Evolutionary conservation across 2,329 filamentous ascomycete species (phyloP).

Genomic region (Botrytis deweyae): DNA sequence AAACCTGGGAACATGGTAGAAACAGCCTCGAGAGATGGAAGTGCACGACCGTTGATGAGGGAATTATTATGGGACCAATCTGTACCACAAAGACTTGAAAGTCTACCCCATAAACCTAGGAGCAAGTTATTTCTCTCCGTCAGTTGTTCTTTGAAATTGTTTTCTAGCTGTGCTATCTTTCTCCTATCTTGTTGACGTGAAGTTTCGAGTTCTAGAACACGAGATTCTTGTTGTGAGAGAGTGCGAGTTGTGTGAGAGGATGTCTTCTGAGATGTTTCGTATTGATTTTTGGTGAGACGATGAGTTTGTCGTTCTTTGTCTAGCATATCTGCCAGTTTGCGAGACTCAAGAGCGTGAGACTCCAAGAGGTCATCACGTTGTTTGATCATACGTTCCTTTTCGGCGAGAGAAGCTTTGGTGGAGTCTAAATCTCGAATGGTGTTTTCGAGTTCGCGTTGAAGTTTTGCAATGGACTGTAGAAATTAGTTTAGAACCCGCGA

Average conservation of each 20-base stretch:
- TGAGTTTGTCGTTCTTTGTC: slow-evolving; percentile 87
- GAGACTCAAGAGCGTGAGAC: slow-evolving; percentile 80
- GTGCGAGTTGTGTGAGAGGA: slow-evolving; percentile 85
- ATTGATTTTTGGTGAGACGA: slow-evolving; percentile 81
- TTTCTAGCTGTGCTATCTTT: slow-evolving; percentile 70
- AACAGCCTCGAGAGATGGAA: slow-evolving; percentile 83
- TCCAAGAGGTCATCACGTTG: slow-evolving; percentile 87
- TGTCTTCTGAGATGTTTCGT: slow-evolving; percentile 83
- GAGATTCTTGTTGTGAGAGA: slow-evolving; percentile 78
- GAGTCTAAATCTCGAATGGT: slow-evolving; percentile 80
- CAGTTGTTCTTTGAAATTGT: slow-evolving; percentile 81
- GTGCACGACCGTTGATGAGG: slow-evolving; percentile 78
- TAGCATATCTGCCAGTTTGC: slow-evolving; percentile 80
- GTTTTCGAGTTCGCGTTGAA: slow-evolving; percentile 84
- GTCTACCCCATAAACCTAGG: slow-evolving; percentile 83
- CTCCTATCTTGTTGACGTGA: slow-evolving; percentile 74
- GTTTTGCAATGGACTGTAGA: slow-evolving; percentile 71
- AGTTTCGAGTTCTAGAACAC: slow-evolving; percentile 84
- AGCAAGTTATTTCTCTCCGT: slow-evolving; percentile 86
- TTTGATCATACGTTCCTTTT: slow-evolving; percentile 87
- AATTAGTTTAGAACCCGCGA: slow-evolving; percentile 26
- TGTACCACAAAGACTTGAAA: slow-evolving; percentile 80
- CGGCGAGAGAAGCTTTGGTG: slow-evolving; percentile 73
- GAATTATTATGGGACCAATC: slow-evolving; percentile 92
- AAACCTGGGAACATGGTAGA: slow-evolving; percentile 83